Base-by-base conservation (phyloP, 768 basidiomycete genomes). In the Auriscalpium orientale region DNA sequence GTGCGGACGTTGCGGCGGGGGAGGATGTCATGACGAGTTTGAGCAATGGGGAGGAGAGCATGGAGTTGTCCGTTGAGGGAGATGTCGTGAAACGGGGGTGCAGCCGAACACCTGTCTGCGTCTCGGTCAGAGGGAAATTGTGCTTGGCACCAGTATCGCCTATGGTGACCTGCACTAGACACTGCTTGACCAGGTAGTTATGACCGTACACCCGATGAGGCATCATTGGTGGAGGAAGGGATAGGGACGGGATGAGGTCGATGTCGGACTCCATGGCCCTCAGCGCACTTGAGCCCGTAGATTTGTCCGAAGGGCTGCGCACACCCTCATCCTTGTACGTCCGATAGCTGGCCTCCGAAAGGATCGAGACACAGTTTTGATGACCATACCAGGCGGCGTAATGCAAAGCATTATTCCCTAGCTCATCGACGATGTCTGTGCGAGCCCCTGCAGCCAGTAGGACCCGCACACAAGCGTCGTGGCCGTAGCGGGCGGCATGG, bases 361-460 rank as follows among this genome's bases (percentile, higher is more conserved):
- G 78, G 3, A 81, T 68, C 28, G 76, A 72, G 50, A 91, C 79
- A 61, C 84, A 90, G 18, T 73, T 71, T 51, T 84, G 80, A 66
- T 94, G 89, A 2, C 93, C 95, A 65, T 91, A 91, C 94, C 95
- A 99, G 4, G 92, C 94, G 1, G 95, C 94, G 66, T 98, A 98
- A 72, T 97, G 93, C 45, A 93, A 79, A 16, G 95, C 83, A 38
- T 82, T 79, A 64, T 91, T 88, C 10, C 86, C 87, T 46, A 88
- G 76, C 71, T 99, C 97, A 69, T 98, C 97, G 36, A 74, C 75
- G 38, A 79, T 77, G 63, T 85, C 78, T n/a, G 89, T 81, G 51
- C 87, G 81, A 58, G 85, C 82, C 7, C 91, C 87, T 7, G 89
- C 91, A 48, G 84, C 79, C 8, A 98, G 76, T 20, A 98, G 78